Evolutionary conservation across 2,329 filamentous ascomycete species (phyloP).

Genomic region (Aspergillus melleus): DNA sequence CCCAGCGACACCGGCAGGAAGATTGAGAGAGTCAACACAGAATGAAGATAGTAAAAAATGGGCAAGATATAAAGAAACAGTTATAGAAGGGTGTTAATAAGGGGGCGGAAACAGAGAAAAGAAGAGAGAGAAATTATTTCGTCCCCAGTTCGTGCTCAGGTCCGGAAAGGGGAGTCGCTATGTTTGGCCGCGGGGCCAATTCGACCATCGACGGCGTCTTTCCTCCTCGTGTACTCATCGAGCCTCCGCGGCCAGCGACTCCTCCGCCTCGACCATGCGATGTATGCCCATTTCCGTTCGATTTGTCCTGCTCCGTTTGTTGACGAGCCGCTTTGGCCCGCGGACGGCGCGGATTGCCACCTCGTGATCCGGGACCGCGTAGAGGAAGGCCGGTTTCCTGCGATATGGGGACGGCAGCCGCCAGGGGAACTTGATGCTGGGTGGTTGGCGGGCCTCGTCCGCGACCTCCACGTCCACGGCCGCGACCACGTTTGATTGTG

Average conservation of each 20-base stretch:
- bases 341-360: slow-evolving; percentile 75
- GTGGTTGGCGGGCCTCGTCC: slow-evolving; percentile 62
- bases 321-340: slow-evolving; percentile 83
- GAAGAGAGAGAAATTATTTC: slow-evolving; percentile 24
- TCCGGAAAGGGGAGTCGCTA: slow-evolving; percentile 22
- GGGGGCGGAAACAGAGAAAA: not conserved
- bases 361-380: slow-evolving; percentile 68
- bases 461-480: slow-evolving; percentile 55
- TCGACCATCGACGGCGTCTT: slow-evolving; percentile 32
- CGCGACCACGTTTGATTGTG: slow-evolving; percentile 64
- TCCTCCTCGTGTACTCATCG: slow-evolving; percentile 26
- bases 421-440: slow-evolving; percentile 70
- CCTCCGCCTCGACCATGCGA: slow-evolving; percentile 31
- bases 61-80: not conserved
- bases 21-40: slow-evolving; percentile 1
- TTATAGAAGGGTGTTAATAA: not conserved
- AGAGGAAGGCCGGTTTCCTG: slow-evolving; percentile 83
- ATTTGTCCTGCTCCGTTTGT: slow-evolving; percentile 77
- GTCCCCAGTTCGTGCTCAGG: slow-evolving; percentile 28
- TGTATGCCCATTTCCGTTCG: slow-evolving; percentile 51
- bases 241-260: slow-evolving; percentile 28
- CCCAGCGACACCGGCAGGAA: slow-evolving; percentile 3
- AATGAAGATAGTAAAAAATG: not conserved
- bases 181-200: slow-evolving; percentile 28
- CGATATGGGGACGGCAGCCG: slow-evolving; percentile 81